Conservation (phyloP, 1,139 yeast genomes). For the Nakaseomyces bracarensis region DNA sequence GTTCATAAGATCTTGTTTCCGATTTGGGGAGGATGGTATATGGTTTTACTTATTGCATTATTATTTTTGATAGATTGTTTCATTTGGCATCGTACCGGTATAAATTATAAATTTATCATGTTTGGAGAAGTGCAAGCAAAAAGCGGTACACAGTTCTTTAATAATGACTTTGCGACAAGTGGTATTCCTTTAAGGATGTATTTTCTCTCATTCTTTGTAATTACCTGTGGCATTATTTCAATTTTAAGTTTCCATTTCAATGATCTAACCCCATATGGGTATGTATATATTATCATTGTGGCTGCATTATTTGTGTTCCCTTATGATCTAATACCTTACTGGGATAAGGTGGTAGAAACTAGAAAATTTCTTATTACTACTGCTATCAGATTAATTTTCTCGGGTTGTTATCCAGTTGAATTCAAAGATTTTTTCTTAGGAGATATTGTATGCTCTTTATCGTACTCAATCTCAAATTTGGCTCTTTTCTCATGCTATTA, state of each 20-base stretch:
- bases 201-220: slow-evolving; percentile 52
- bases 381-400: slow-evolving; percentile 59
- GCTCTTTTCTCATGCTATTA: slow-evolving; percentile 82
- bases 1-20: slow-evolving; percentile 56
- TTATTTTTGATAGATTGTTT: slow-evolving; percentile 62
- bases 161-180: slow-evolving; percentile 33
- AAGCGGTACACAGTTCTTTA: slow-evolving; percentile 38
- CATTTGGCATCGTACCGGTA: slow-evolving; percentile 65
- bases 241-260: slow-evolving; percentile 76
- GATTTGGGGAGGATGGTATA: slow-evolving; percentile 85
- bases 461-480: slow-evolving; percentile 78
- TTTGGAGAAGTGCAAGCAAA: slow-evolving; percentile 62
- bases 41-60: slow-evolving; percentile 49
- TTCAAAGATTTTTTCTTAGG: slow-evolving; percentile 90
- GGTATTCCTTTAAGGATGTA: slow-evolving; percentile 36
- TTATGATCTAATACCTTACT: slow-evolving; percentile 23
- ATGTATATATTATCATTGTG: slow-evolving; percentile 45
- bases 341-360: slow-evolving; percentile 28
- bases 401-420: slow-evolving; percentile 91
- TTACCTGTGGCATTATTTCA: slow-evolving; percentile 49
- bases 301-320: slow-evolving; percentile 54
- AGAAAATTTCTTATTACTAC: slow-evolving; percentile 66
- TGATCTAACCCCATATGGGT: slow-evolving; percentile 75
- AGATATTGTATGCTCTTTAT: slow-evolving; percentile 78
- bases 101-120: slow-evolving; percentile 86